Evolutionary conservation across 2,329 filamentous ascomycete species (phyloP).

Genomic region (Aspergillus pseudoterreus): DNA sequence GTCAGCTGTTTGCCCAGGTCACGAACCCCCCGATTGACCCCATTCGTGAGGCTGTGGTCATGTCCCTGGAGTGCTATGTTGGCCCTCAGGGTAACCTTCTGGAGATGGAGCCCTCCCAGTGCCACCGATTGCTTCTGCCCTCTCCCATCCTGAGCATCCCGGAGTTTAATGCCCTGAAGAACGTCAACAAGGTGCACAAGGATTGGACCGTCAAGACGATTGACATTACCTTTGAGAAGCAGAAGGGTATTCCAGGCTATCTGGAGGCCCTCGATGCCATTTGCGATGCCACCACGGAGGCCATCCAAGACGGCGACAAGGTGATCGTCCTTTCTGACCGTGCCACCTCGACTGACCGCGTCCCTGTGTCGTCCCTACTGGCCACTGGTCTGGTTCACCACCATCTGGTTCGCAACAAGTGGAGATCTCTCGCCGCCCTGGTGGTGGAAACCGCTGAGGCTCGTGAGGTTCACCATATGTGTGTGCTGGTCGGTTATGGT

Average conservation of each 20-base stretch:
- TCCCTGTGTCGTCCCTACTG: slow-evolving; percentile 79
- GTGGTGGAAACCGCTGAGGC: slow-evolving; percentile 92
- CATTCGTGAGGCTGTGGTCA: slow-evolving; percentile 94
- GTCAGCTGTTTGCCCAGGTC: slow-evolving; percentile 94
- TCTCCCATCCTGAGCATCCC: slow-evolving; percentile 86
- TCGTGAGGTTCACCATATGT: slow-evolving; percentile 98
- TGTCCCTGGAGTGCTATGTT: slow-evolving; percentile 95
- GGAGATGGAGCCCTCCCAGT: slow-evolving; percentile 89
- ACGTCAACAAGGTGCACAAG: slow-evolving; percentile 67
- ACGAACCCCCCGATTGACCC: slow-evolving; percentile 97
- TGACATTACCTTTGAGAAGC: slow-evolving; percentile 90
- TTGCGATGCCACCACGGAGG: slow-evolving; percentile 77
- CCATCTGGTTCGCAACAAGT: slow-evolving; percentile 91
- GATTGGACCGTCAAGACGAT: slow-evolving; percentile 87
- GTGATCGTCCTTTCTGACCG: slow-evolving; percentile 88
- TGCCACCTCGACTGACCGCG: slow-evolving; percentile 74
- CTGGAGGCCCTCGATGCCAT: slow-evolving; percentile 83
- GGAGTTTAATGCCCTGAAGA: slow-evolving; percentile 83
- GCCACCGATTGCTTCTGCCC: slow-evolving; percentile 76
- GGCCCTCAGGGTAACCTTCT: slow-evolving; percentile 92
- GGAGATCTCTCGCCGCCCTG: slow-evolving; percentile 82
- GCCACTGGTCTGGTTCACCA: slow-evolving; percentile 94
- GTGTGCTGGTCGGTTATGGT: slow-evolving; percentile 93
- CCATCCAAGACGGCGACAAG: slow-evolving; percentile 77
- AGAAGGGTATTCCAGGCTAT: slow-evolving; percentile 77